Evolutionary conservation across 163 green algal genomes (phyloP).

Genomic region (Scenedesmus sp.): DNA sequence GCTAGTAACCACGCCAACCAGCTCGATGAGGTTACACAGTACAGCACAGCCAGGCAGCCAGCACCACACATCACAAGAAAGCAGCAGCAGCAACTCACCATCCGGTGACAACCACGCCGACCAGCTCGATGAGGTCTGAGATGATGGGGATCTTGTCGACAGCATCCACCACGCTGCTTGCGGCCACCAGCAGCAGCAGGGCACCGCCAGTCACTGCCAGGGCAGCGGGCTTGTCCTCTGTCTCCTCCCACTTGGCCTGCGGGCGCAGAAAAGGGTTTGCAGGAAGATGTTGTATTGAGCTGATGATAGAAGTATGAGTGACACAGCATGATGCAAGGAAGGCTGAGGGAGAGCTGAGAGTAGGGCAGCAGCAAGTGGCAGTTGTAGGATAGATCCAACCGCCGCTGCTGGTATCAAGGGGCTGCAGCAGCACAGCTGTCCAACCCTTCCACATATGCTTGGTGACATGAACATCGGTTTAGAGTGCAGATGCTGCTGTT

Average conservation of each 20-base stretch:
- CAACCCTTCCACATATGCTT: neutral
- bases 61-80: neutral
- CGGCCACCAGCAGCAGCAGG: constrained; percentile 54
- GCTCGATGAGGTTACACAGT: no score
- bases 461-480: neutral
- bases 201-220: constrained; percentile 49
- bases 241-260: constrained; percentile 66
- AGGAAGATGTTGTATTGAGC: neutral
- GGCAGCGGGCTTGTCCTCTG: constrained; percentile 68
- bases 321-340: neutral
- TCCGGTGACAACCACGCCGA: constrained; percentile 56
- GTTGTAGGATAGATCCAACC: neutral
- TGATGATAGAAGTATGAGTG: neutral
- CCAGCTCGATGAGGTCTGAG: constrained; percentile 57
- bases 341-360: no score
- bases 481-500: neutral
- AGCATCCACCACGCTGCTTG: constrained; percentile 46
- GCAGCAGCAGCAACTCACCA: constrained; percentile 46
- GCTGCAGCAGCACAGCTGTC: neutral
- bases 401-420: neutral
- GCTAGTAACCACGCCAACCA: neutral
- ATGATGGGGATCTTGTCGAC: constrained; percentile 61
- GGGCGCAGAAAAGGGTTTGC: neutral
- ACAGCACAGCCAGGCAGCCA: neutral
- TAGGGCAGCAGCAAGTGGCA: neutral